Conservation (phyloP, 805 yeast genomes). For the Pichia pseudocactophila region DNA sequence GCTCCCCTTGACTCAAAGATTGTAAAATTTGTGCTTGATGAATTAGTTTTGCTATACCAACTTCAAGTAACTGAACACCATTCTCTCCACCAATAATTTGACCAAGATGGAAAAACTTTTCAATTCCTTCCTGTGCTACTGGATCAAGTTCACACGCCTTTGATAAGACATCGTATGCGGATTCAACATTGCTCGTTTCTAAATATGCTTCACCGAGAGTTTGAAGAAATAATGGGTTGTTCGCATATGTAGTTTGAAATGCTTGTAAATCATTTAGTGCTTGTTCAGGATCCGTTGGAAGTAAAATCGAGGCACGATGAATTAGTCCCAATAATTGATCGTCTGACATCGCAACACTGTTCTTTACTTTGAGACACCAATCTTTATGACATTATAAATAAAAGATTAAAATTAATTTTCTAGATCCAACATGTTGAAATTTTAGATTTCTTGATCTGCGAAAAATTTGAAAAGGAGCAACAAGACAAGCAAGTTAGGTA, state of each 20-base stretch:
- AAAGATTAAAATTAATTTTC: no score
- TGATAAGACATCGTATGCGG: conserved; percentile 57
- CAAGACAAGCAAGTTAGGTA: no score
- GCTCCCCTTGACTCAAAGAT: conserved; percentile 2
- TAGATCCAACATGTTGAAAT: no score
- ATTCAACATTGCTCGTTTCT: conserved; percentile 72
- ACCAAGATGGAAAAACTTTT: conserved; percentile 83
- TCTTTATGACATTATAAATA: no score
- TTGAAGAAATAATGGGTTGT: conserved; percentile 41
- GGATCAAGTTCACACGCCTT: conserved; percentile 64
- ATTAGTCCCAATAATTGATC: conserved; percentile 15
- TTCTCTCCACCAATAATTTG: conserved; percentile 79
- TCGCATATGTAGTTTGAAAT: conserved; percentile 27
- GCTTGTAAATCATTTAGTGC: conserved; percentile 44
- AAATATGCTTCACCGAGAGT: conserved; percentile 67
- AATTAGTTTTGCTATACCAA: conserved; percentile 51
- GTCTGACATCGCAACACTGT: conserved; percentile 4
- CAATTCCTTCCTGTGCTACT: conserved; percentile 55
- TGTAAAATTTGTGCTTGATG: conserved; percentile 22
- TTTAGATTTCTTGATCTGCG: no score
- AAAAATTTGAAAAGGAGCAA: no score
- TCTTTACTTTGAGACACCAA: no score
- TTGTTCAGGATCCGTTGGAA: conserved; percentile 38
- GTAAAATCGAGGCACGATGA: conserved; percentile 34
- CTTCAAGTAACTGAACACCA: conserved; percentile 55